Evolutionary conservation across 2,329 filamentous ascomycete species (phyloP).

Genomic region (Fusarium sp.): DNA sequence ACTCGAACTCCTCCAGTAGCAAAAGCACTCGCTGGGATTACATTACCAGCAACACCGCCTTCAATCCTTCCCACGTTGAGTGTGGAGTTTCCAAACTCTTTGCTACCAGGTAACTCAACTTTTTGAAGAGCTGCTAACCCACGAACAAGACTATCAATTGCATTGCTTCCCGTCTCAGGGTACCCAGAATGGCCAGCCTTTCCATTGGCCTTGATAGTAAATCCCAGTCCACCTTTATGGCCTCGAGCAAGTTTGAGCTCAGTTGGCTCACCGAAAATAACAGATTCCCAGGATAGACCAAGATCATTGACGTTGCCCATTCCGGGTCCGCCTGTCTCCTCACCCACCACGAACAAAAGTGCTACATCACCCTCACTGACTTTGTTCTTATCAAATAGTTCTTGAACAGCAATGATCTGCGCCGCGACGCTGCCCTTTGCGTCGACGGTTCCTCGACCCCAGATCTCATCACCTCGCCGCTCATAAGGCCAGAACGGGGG

Average conservation of each 20-base stretch:
- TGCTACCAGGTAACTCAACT: neutral
- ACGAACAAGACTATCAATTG: slow-evolving; percentile 2
- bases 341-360: neutral
- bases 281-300: neutral
- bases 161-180: neutral
- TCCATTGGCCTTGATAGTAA: neutral
- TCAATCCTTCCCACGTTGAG: neutral
- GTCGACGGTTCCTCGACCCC: neutral
- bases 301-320: neutral
- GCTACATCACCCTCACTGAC: neutral
- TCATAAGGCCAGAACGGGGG: slow-evolving; percentile 5
- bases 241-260: slow-evolving; percentile 2
- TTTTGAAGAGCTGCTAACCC: neutral
- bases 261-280: slow-evolving; percentile 2
- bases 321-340: neutral
- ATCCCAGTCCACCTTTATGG: neutral
- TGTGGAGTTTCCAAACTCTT: neutral
- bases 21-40: neutral
- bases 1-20: neutral
- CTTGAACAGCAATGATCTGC: neutral
- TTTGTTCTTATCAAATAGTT: rapidly evolving
- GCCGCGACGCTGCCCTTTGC: neutral
- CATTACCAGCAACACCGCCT: neutral
- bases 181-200: slow-evolving; percentile 6
- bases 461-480: slow-evolving; percentile 2